Evolutionary conservation across 352 stramenopile genomes (phyloP), one percentile per base, ranked within the genome.

Genomic region (Phytophthora pistaciae): DNA sequence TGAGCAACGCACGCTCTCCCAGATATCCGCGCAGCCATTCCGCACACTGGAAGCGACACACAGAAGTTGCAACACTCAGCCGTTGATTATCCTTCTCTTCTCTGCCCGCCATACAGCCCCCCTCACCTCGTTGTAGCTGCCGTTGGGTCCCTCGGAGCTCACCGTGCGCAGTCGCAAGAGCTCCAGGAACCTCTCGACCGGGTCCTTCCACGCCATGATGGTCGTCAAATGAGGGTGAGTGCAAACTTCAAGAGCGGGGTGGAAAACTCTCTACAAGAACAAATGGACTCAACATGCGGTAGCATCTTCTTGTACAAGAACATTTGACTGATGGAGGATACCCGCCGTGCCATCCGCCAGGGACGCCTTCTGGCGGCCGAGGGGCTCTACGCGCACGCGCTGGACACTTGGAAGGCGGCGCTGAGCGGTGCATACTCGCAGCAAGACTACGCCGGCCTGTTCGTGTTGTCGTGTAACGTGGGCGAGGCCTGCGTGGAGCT

Each of bases 141-240:
- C 91, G 16, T 69, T 79, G 6, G 86, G 83, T 8, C 88, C 91
- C 25, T 94, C 84, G 10, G 72, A 67, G 75, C 88, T 96, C 33
- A 97, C 79, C 1, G 91, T 97, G 56, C 80, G 87, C 60, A 97
- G 79, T 36, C 87, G 73, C 66, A 97, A 68, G 14, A 97, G 69
- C 60, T 97, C 90, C 50, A 95, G 61, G 68, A 97, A 95, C 54
- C 88, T 71, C 66, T 80, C 74, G 11, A 93, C 75, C 6, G 74
- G 74, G 55, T 77, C 70, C 48, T 75, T 79, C 53, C 72, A 69
- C 11, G 14, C 21, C 63, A 68, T 76, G 21, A 68, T 76, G 21
- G 0, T 69, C 20, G 10, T 7, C 8, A 16, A 54, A 33, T 9
- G 29, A 33, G 25, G 25, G 5, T 31, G 27, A 31, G 7, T 31